Conservation (phyloP, 2,329 filamentous ascomycete genomes). For the Lachnum nothofagi region DNA sequence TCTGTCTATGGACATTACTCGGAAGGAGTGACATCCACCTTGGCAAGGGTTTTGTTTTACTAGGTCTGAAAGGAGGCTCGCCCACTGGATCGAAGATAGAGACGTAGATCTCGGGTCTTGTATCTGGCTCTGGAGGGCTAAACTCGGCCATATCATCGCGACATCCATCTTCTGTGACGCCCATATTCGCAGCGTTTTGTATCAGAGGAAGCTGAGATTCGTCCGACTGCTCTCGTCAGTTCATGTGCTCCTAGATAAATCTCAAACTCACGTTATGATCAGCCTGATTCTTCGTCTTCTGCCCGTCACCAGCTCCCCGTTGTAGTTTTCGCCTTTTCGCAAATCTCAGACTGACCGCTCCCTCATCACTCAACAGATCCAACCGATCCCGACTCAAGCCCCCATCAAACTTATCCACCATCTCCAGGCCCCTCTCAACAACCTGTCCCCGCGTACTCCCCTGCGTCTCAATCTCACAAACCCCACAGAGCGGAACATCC, state of each 20-base stretch:
- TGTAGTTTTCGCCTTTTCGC: constrained; percentile 5
- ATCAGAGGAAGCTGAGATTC: constrained; percentile 14
- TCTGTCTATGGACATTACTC: constrained; percentile 20
- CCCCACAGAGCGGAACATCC: constrained; percentile 45
- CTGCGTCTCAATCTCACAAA: constrained; percentile 39
- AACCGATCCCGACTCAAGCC: constrained; percentile 44
- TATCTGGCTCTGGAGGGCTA: background rate
- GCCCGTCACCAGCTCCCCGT: constrained; percentile 6
- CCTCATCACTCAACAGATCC: constrained; percentile 33
- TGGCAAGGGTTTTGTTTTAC: constrained; percentile 48
- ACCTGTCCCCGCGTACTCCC: constrained; percentile 30
- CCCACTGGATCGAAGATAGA: constrained; percentile 46
- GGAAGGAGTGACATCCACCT: constrained; percentile 32
- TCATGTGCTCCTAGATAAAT: background rate
- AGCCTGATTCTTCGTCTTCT: background rate
- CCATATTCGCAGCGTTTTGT: constrained; percentile 19
- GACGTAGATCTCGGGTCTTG: constrained; percentile 41
- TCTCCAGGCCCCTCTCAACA: constrained; percentile 40
- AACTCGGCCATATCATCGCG: constrained; percentile 5
- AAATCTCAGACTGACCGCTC: constrained; percentile 7
- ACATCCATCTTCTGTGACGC: constrained; percentile 19
- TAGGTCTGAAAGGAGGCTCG: constrained; percentile 43
- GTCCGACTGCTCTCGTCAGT: constrained; percentile 4
- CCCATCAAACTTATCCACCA: constrained; percentile 41
- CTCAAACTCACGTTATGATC: background rate